Percentiles rank a stretch among this genome's conserved stretches.
phyloP scores from a whole-genome alignment of 2,329 filamentous ascomycete genomes.

The Trichoderma sp. region DNA sequence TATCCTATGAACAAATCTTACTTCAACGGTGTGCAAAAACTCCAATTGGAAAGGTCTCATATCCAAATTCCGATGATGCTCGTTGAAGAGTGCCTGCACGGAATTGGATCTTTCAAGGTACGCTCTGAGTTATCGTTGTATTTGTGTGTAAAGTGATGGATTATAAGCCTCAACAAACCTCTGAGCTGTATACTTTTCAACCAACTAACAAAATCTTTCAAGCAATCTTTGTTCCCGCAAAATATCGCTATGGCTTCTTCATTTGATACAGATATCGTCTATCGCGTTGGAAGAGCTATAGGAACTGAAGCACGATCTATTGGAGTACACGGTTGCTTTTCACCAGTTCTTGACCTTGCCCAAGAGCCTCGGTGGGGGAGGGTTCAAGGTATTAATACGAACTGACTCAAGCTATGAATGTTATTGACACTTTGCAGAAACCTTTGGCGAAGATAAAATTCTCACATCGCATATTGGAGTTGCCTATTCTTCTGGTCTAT shows the following conservation, averaged over 20 bases:
- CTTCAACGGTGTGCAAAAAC: conserved; percentile 17
- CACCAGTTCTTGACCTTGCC: conserved; percentile 20
- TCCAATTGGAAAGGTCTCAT: conserved; percentile 20
- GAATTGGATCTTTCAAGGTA: background rate
- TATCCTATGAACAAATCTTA: conserved; percentile 23
- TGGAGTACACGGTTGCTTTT: conserved; percentile 23
- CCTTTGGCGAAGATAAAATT: conserved; percentile 23
- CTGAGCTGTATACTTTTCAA: too few species aligned
- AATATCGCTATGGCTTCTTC: conserved; percentile 22
- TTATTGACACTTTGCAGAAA: background rate
- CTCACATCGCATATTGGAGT: conserved; percentile 20
- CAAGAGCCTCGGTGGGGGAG: conserved; percentile 24
- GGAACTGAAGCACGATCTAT: conserved; percentile 21
- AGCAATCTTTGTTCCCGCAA: conserved; percentile 23
- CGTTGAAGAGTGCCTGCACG: conserved; percentile 22
- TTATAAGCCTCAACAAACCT: too few species aligned
- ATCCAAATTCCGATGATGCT: conserved; percentile 23
- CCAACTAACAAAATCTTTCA: background rate
- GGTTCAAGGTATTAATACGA: conserved; percentile 4
- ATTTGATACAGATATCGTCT: conserved; percentile 21
- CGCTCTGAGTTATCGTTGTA: too few species aligned
- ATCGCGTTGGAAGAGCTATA: conserved; percentile 21
- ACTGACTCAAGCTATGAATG: background rate
- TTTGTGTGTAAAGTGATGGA: too few species aligned
- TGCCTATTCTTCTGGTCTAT: conserved; percentile 22